Evolutionary conservation across 2,329 filamentous ascomycete genomes (phyloP), one percentile per base, ranked within the genome.

Genomic region (Talaromyces sp.): DNA sequence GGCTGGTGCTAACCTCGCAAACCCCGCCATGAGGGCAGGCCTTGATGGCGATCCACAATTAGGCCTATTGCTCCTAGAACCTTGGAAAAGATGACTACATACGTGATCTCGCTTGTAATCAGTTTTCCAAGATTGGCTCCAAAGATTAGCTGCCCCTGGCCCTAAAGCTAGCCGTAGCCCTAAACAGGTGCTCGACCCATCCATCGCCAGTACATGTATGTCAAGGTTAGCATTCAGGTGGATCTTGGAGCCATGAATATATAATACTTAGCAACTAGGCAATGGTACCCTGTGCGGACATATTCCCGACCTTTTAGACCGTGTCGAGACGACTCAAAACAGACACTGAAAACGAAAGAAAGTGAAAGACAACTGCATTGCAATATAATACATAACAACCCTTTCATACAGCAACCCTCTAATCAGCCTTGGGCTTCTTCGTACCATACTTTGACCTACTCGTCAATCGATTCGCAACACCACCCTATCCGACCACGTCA

Each of bases 401-500:
- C 47, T 13, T 1, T 22, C 8, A 58, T 13, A 22, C 4, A 36
- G 17, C 29, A 47, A 22, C 43, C 17, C 10, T n/a, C 31, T 75
- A 84, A 25, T 89, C 88, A 78, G 88, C 88, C 89, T 98, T 98
- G 0, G 95, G 94, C 84, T 97, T 98, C 89, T 99, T 99, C 59
- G 95, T 96, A 67, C 95, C 95, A 76, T 97, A 99, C 81, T 99
- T 99, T 74, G 93, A 97, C 74, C 95, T 86, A 78, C 91, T 92
- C 25, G 89, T 91, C 74, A 90, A 86, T 71, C 95, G 86, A 77
- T 88, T 95, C 25, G 88, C 89, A 70, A 99, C 95, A 83, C 95
- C 95, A 75, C 92, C 92, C 94, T 97, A 69, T 13, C 29, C 27
- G 59, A 58, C 61, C 19, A 19, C 22, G 58, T 31, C n/a, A 15